Evolutionary conservation across 2,329 filamentous ascomycete genomes (phyloP).

Genomic region (Exophiala aquamarina): DNA sequence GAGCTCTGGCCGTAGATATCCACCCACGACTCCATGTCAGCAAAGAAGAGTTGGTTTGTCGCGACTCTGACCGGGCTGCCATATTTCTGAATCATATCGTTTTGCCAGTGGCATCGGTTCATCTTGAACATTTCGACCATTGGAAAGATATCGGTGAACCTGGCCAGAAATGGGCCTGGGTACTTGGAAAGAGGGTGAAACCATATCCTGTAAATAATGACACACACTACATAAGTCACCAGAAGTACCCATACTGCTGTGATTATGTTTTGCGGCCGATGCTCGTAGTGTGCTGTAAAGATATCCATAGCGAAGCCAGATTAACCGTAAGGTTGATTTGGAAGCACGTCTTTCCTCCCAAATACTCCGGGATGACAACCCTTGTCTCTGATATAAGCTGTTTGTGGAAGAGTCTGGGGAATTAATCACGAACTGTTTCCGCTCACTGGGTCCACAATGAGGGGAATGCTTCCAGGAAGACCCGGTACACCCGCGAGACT

Average conservation of each 20-base stretch:
- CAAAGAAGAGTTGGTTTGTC: conserved; percentile 37
- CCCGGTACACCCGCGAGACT: too few species aligned
- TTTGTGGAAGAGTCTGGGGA: too few species aligned
- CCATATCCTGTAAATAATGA: conserved; percentile 8
- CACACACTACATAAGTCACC: neutral
- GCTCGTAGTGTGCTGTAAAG: neutral
- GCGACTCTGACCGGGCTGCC: conserved; percentile 35
- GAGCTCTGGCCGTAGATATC: conserved; percentile 30
- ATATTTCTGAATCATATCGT: conserved; percentile 25
- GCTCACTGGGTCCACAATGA: too few species aligned
- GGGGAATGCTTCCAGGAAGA: too few species aligned
- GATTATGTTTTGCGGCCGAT: neutral
- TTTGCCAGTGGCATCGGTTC: neutral
- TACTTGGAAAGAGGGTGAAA: conserved; percentile 63
- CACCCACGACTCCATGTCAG: conserved; percentile 33
- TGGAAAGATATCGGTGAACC: conserved; percentile 5
- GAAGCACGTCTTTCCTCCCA: too few species aligned
- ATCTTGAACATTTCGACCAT: neutral
- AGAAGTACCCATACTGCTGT: neutral
- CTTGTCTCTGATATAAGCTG: too few species aligned
- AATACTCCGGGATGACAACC: too few species aligned
- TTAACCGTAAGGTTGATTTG: too few species aligned
- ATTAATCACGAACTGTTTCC: too few species aligned
- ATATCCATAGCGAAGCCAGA: neutral
- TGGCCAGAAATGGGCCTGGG: conserved; percentile 59